Conservation (phyloP, 2,329 filamentous ascomycete species). For the Hirsutella thompsonii region DNA sequence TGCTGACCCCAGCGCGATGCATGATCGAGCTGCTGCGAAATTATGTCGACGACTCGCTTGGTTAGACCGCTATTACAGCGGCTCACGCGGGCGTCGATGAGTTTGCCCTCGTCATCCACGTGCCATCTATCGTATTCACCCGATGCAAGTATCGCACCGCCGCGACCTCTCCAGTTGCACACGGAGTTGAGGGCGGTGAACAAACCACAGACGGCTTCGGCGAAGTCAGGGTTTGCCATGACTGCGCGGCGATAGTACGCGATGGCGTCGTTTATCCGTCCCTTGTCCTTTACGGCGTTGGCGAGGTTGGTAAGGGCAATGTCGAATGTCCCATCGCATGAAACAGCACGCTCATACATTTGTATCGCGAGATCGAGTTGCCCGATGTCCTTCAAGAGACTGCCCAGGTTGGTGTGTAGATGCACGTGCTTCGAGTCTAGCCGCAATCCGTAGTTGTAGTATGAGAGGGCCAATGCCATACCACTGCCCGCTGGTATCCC, state of each 20-base stretch:
- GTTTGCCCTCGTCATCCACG: constrained; percentile 71
- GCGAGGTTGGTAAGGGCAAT: constrained; percentile 94
- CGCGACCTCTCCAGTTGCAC: constrained; percentile 84
- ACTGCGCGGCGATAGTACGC: constrained; percentile 85
- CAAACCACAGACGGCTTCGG: constrained; percentile 90
- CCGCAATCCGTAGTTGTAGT: constrained; percentile 87
- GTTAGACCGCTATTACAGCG: constrained; percentile 66
- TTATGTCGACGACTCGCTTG: constrained; percentile 80
- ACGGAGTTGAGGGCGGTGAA: constrained; percentile 94
- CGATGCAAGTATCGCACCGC: constrained; percentile 64
- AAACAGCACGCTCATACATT: constrained; percentile 94
- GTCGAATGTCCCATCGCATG: constrained; percentile 87
- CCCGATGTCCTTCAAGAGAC: constrained; percentile 89
- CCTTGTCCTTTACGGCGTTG: constrained; percentile 95
- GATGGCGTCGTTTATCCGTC: constrained; percentile 84
- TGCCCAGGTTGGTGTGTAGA: constrained; percentile 91
- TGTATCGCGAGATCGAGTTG: constrained; percentile 83
- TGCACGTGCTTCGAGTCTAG: constrained; percentile 87
- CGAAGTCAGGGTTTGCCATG: constrained; percentile 83
- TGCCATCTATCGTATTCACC: constrained; percentile 84
- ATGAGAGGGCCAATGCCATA: constrained; percentile 74
- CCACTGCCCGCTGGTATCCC: constrained; percentile 80
- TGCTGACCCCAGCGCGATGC: constrained; percentile 78
- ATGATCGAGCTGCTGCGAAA: constrained; percentile 75
- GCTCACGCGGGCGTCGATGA: constrained; percentile 56